Base-by-base conservation (phyloP, 116 monocot genomes). In the Papilionanthe hybrid region DNA sequence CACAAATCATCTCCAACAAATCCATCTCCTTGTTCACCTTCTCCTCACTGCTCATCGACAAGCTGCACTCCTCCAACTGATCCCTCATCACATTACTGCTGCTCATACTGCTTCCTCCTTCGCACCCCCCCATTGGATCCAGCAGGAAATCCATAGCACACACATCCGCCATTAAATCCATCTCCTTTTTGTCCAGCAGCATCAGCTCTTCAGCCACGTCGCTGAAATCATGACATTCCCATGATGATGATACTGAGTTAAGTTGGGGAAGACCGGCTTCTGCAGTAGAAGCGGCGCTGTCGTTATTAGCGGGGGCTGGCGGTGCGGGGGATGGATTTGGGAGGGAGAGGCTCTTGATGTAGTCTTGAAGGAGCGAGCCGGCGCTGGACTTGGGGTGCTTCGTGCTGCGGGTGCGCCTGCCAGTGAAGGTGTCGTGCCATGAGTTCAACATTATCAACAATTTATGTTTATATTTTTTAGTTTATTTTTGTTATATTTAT, bases 21-120 rank as follows among this genome's bases (percentile, higher is more conserved):
- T 90, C 92, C 80, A 90, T 88, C 78, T 92, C 92, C 82, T 72
- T 84, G 75, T 89, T 87, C 86, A 87, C 79, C 7, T 79, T 71
- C 49, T 7, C 66, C 9, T 22, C 41, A 32, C 19, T 8, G 17
- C 22, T 9, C 60, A 7, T n/a, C 77, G 49, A n/a, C 63, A 49
- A 41, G 30, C 37, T 37, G 37, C 85, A 78, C 82, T 78, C 79
- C 13, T 13, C 79, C 80, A 74, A 15, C 71, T 4, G 17, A 6
- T 28, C 32, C 37, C 17, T 73, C 42, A n/a, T 17, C 37, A 37
- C 37, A 3, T 73, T 44, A 22, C 44, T 44, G 19, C 69, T 30
- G 77, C 81, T 77, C 32, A 37, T 3, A 37, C 75, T 71, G 68
- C 75, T 12, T 76, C 68, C 42, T 23, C 75, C 57, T 11, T 47